Evolutionary conservation across 768 basidiomycete species (phyloP), one percentile per base, ranked within the genome.

Genomic region (Epithele typhae): DNA sequence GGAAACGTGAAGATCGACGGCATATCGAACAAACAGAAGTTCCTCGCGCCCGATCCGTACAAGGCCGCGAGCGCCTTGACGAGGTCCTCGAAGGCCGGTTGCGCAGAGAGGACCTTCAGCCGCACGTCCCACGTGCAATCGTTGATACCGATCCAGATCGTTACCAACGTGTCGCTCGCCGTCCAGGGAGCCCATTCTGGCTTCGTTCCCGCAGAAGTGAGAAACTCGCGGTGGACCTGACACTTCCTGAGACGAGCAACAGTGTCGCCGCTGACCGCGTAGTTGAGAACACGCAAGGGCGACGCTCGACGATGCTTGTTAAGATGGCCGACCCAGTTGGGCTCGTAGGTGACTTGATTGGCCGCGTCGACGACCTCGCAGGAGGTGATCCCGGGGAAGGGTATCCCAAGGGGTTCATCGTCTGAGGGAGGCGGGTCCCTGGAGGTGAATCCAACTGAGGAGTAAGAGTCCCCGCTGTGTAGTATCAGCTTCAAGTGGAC

Each of bases 91-190:
- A 75, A 54, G 19, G 34, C 60, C 52, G 12, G 15, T 19, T 47
- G 30, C 17, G 25, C 22, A 15, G 51, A 35, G 14, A 21, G 9
- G 6, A 22, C 25, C 5, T 19, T 25, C 10, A 53, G 38, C 11
- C 46, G 38, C 11, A 34, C 21, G 21, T 54, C 70, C 44, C 60
- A 78, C 73, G 69, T 74, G 67, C 74, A 74, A 62, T 83, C 81
- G 49, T 84, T 84, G 49, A 82, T 82, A 5, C 82, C 81, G 40
- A 81, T 67, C 78, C 78, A 83, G 3, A 75, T 79, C 5, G 78
- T 79, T 43, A 61, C 60, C 11, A 62, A 43, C 6, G 60, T 41
- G 37, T 56, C 51, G 0, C 34, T 25, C 7, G 51, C 23, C 3
- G 40, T 48, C 55, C 60, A 58, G 1, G 45, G 50, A 11, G 59